Conservation (phyloP, 2,329 filamentous ascomycete genomes). For the Zelopaecilomyces penicillatus region DNA sequence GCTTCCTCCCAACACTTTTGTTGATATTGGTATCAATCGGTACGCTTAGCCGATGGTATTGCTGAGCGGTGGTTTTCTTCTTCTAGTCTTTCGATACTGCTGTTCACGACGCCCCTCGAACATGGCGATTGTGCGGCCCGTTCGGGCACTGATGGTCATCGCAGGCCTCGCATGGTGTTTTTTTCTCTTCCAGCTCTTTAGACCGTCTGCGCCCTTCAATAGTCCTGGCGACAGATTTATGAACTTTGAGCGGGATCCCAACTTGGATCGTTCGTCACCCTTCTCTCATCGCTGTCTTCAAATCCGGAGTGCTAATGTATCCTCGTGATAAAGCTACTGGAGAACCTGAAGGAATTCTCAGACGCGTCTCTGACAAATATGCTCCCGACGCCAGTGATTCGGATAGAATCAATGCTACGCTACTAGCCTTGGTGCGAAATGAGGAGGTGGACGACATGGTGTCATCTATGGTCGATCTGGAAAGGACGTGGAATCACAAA, state of each 20-base stretch:
- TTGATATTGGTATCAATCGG: too few species aligned
- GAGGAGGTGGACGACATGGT: slow-evolving; percentile 79
- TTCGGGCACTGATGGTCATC: slow-evolving; percentile 67
- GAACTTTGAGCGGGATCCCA: slow-evolving; percentile 71
- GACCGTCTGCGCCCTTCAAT: slow-evolving; percentile 41
- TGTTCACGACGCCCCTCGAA: slow-evolving; percentile 19
- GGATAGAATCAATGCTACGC: slow-evolving; percentile 84
- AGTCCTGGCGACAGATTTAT: slow-evolving; percentile 33
- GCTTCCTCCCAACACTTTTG: too few species aligned
- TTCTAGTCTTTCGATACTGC: too few species aligned
- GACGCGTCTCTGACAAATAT: slow-evolving; percentile 69
- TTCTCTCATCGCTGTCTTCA: neutral
- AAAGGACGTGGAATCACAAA: slow-evolving; percentile 93
- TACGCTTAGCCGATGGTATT: too few species aligned
- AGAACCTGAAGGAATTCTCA: slow-evolving; percentile 72
- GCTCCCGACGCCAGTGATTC: slow-evolving; percentile 65
- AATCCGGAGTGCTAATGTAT: neutral
- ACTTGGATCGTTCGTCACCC: slow-evolving; percentile 65
- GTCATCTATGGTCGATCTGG: slow-evolving; percentile 81
- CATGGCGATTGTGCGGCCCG: slow-evolving; percentile 81
- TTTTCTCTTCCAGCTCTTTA: slow-evolving; percentile 68
- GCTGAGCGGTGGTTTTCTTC: too few species aligned
- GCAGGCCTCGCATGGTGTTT: slow-evolving; percentile 69
- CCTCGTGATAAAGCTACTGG: slow-evolving; percentile 53
- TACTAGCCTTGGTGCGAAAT: slow-evolving; percentile 87